Evolutionary conservation across 2,329 filamentous ascomycete species (phyloP).

Genomic region (Aspergillus amoenus): DNA sequence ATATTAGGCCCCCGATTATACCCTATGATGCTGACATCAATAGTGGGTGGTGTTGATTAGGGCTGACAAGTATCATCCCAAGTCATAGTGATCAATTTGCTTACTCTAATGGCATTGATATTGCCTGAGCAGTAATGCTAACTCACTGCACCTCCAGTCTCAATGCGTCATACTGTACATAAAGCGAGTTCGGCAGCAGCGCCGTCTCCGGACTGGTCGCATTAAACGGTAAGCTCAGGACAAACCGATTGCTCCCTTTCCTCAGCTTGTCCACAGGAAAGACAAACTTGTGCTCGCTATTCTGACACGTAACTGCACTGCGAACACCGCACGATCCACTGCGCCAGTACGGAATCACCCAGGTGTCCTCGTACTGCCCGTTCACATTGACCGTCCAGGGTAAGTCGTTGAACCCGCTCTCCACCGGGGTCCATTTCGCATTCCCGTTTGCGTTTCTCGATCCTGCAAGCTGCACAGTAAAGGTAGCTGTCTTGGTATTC

Average conservation of each 20-base stretch:
- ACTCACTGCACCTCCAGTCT: slow-evolving; percentile 52
- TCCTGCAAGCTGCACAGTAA: slow-evolving; percentile 63
- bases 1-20: too few species aligned
- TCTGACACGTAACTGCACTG: slow-evolving; percentile 62
- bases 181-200: slow-evolving; percentile 54
- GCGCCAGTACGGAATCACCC: slow-evolving; percentile 50
- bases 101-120: too few species aligned
- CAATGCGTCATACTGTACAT: slow-evolving; percentile 67
- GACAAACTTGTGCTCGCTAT: slow-evolving; percentile 59
- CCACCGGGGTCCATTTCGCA: slow-evolving; percentile 57
- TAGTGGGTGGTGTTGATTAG: too few species aligned
- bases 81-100: too few species aligned
- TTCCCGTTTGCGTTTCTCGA: slow-evolving; percentile 64
- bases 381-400: slow-evolving; percentile 49
- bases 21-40: too few species aligned
- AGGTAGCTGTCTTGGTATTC: slow-evolving; percentile 50
- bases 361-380: slow-evolving; percentile 41
- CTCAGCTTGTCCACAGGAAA: slow-evolving; percentile 52
- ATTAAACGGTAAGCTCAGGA: slow-evolving; percentile 60
- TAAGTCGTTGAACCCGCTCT: slow-evolving; percentile 54
- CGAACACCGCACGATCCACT: slow-evolving; percentile 59
- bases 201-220: slow-evolving; percentile 61
- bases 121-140: too few species aligned
- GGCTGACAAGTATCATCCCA: too few species aligned
- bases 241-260: slow-evolving; percentile 54